Conservation (phyloP, 2,329 filamentous ascomycete species). For the Fusarium oxysporum region DNA sequence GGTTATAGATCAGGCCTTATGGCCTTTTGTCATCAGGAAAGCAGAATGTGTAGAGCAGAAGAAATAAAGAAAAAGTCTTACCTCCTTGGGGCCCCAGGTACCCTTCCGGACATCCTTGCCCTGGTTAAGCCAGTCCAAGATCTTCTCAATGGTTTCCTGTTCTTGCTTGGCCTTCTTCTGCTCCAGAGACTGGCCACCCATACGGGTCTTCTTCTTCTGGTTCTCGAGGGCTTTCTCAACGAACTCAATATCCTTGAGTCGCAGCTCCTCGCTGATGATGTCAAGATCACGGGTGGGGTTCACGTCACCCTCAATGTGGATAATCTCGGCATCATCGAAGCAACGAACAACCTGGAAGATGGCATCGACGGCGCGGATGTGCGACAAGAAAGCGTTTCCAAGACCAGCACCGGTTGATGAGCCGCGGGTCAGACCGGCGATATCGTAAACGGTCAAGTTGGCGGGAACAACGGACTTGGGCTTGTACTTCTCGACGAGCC, state of each 20-base stretch:
- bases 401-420: slow-evolving; percentile 97
- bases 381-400: slow-evolving; percentile 97
- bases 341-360: slow-evolving; percentile 97
- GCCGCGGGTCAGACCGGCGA: slow-evolving; percentile 94
- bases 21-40: slow-evolving; percentile 98
- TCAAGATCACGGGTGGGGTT: slow-evolving; percentile 93
- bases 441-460: slow-evolving; percentile 98
- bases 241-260: slow-evolving; percentile 99
- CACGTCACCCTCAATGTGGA: slow-evolving; percentile 98
- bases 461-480: slow-evolving; percentile 97
- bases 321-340: slow-evolving; percentile 99
- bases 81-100: slow-evolving; percentile 93
- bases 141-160: slow-evolving; percentile 91
- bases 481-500: slow-evolving; percentile 95
- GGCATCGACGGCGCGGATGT: slow-evolving; percentile 97
- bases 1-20: slow-evolving; percentile 91
- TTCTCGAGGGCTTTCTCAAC: slow-evolving; percentile 93
- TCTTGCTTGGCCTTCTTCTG: slow-evolving; percentile 98
- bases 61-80: slow-evolving; percentile 61
- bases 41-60: slow-evolving; percentile 23
- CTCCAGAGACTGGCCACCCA: slow-evolving; percentile 94
- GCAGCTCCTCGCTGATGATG: slow-evolving; percentile 96
- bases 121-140: slow-evolving; percentile 83
- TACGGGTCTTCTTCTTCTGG: slow-evolving; percentile 91
- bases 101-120: slow-evolving; percentile 96